Conservation (phyloP, 805 yeast genomes). For the Nakazawaea holstii region DNA sequence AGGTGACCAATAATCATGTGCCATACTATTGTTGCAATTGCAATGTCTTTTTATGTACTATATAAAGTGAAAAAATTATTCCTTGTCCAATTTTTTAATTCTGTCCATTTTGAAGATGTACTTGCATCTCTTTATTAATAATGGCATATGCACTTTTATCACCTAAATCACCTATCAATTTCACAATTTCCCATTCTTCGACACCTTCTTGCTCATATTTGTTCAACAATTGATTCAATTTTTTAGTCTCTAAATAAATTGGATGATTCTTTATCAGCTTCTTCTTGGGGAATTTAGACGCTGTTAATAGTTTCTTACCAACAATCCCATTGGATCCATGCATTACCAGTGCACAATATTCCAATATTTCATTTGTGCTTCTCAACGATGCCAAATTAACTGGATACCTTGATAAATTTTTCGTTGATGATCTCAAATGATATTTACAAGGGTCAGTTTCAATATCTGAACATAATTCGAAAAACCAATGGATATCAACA, state of each 20-base stretch:
- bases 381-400: constrained; percentile 13
- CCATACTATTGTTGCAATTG: not conserved
- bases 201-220: not conserved
- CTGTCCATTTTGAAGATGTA: too few relatives aligned
- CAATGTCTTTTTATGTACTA: not conserved
- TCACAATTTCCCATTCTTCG: not conserved
- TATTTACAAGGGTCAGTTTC: constrained; percentile 42
- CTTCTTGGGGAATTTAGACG: constrained; percentile 18
- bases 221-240: not conserved
- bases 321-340: constrained; percentile 19
- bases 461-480: constrained; percentile 36
- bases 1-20: not conserved
- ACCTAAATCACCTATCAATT: not conserved
- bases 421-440: constrained; percentile 33
- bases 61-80: not conserved
- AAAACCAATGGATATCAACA: constrained; percentile 27
- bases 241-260: not conserved
- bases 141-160: not conserved
- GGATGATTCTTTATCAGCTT: constrained; percentile 13
- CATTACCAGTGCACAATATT: constrained; percentile 16
- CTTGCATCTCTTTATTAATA: not conserved
- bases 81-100: too few relatives aligned
- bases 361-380: constrained; percentile 12
- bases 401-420: constrained; percentile 15
- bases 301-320: constrained; percentile 11